Base-by-base conservation (phyloP, 2,329 filamentous ascomycete species). In the Colletotrichum sp. region DNA sequence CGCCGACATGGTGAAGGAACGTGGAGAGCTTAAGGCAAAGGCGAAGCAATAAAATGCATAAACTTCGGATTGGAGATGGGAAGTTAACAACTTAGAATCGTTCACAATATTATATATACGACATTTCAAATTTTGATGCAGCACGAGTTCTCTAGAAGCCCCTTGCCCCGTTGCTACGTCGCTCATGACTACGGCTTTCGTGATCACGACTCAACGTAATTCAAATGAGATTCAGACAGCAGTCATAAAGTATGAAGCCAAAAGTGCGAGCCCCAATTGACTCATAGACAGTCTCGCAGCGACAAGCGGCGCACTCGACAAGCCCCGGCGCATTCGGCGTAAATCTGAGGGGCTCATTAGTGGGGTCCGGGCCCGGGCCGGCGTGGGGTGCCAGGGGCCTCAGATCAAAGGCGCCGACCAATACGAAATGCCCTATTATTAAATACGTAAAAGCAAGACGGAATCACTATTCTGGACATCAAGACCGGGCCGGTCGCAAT, bases 1-100 rank as follows among this genome's bases (percentile, higher is more conserved):
- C 76, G 82, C 84, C 1, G 78, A 79, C 4, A 18, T 85, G n/a
- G 82, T 87, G 1, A 77, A 80, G 76, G 70, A 82, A 39, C 81
- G 83, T 10, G 79, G 79, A 28, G 82, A 82, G 12, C 44, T 83
- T 15, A 82, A 81, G 72, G 79, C 79, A 30, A 76, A 60, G 21
- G n/a, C 44, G 6, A 69, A 73, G n/a, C 32, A 69, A 44, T 72
- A 28, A 59, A 66, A 8, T 52, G 5, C 8, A 16, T 36, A 18
- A 3, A 36, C 4, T 3, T 12, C 4, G 4, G 34, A 28, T 36
- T 18, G 21, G 13, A 34, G 10, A 13, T n/a, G 28, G 28, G 28
- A 21, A 21, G 39, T 49, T n/a, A 4, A 21, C 9, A n/a, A 2
- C 6, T 49, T 6, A 49, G 18, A 49, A 49, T n/a, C 4, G 9